Conservation (phyloP, 2,329 filamentous ascomycete species). For the Monilinia fructicola region DNA sequence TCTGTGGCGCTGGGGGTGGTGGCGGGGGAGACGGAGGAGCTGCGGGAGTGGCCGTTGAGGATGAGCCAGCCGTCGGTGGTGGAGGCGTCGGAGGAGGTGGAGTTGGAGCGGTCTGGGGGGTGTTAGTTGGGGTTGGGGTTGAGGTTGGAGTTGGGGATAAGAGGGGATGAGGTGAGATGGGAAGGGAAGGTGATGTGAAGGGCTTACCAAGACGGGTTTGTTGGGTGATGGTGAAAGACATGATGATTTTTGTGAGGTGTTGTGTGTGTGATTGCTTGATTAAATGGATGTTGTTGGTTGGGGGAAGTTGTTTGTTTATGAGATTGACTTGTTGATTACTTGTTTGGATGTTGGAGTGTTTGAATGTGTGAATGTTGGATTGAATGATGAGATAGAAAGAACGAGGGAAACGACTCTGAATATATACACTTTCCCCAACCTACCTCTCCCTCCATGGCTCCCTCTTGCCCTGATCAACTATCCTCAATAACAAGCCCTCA, state of each 20-base stretch:
- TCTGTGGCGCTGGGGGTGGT: constrained; percentile 4
- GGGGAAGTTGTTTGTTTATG: not conserved
- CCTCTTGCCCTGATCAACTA: constrained; percentile 4
- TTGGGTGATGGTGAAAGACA: constrained; percentile 18
- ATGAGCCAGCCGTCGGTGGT: constrained; percentile 19
- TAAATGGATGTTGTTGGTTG: not conserved
- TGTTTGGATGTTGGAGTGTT: not conserved
- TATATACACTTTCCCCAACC: constrained; percentile 19
- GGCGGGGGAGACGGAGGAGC: not conserved
- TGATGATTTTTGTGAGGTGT: constrained; percentile 20
- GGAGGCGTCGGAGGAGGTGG: constrained; percentile 7
- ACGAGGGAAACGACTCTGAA: constrained; percentile 1
- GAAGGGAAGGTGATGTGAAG: not conserved
- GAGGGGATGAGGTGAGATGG: not conserved
- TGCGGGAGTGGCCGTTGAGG: constrained; percentile 1
- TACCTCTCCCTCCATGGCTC: constrained; percentile 4
- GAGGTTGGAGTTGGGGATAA: not conserved
- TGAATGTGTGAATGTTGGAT: not conserved
- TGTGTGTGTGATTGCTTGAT: not conserved
- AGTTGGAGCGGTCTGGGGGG: constrained; percentile 18
- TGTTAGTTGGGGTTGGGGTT: constrained; percentile 11
- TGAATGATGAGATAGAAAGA: constrained; percentile 19
- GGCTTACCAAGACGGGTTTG: constrained; percentile 21
- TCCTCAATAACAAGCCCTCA: not conserved
- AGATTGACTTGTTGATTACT: not conserved